Conservation (phyloP, 1,139 yeast species). For the Taphrina communis region DNA sequence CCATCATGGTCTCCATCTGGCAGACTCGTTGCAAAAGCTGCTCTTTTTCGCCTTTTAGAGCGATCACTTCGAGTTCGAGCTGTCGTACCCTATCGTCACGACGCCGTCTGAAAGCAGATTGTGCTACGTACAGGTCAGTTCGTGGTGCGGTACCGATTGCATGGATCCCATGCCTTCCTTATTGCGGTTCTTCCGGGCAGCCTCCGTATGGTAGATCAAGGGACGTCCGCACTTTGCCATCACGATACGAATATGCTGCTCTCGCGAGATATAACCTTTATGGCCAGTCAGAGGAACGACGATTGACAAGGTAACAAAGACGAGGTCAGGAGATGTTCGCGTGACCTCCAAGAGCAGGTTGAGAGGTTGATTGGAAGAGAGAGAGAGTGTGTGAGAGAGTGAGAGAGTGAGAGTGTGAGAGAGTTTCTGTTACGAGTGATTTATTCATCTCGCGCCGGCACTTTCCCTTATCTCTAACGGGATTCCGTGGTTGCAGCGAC, state of each 20-base stretch:
- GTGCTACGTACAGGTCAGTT: slow-evolving; percentile 11
- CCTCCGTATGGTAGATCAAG: slow-evolving; percentile 20
- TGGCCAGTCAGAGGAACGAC: neutral
- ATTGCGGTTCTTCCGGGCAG: slow-evolving; percentile 20
- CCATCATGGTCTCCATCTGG: slow-evolving; percentile 14
- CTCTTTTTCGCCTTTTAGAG: slow-evolving; percentile 21
- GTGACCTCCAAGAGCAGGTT: neutral
- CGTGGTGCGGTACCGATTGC: neutral
- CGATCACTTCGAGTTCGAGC: slow-evolving; percentile 18
- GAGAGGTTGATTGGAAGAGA: neutral
- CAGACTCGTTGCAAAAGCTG: slow-evolving; percentile 5
- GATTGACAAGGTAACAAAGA: neutral
- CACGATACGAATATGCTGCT: too few relatives aligned
- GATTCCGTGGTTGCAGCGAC: too few relatives aligned
- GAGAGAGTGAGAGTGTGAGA: neutral
- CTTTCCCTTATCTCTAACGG: slow-evolving; percentile 4
- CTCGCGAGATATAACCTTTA: too few relatives aligned
- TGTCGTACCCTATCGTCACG: slow-evolving; percentile 27
- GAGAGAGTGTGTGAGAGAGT: neutral
- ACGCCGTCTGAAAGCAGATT: slow-evolving; percentile 24
- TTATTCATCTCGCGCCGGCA: neutral
- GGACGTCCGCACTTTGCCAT: slow-evolving; percentile 33
- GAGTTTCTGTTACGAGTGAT: slow-evolving; percentile 13
- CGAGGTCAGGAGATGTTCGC: neutral
- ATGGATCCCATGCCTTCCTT: slow-evolving; percentile 13